phyloP scores from a whole-genome alignment of 1,284 basidiomycete species.

The Ustilago vetiveriae region DNA sequence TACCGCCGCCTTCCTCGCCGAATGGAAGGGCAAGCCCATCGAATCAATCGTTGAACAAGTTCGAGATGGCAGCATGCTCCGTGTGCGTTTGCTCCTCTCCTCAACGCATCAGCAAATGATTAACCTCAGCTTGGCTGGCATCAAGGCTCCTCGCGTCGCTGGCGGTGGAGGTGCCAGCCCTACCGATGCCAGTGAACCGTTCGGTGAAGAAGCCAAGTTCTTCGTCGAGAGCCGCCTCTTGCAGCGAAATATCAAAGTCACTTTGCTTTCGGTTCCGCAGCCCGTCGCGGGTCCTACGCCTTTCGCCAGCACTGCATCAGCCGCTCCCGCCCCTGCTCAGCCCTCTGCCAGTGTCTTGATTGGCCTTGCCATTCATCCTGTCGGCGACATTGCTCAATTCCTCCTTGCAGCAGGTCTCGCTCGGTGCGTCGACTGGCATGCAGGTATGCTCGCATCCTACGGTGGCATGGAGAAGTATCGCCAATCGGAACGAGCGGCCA shows the following conservation, averaged over 20 bases:
- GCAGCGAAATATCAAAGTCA: constrained; percentile 85
- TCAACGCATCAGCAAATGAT: constrained; percentile 86
- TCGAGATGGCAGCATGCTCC: constrained; percentile 88
- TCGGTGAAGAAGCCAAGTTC: constrained; percentile 79
- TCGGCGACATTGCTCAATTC: constrained; percentile 92
- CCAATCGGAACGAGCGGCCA: constrained; percentile 82
- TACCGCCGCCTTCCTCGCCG: constrained; percentile 84
- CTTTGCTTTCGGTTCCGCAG: constrained; percentile 83
- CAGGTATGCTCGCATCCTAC: constrained; percentile 83
- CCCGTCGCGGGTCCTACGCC: constrained; percentile 75
- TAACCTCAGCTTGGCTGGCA: constrained; percentile 70
- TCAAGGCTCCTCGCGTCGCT: constrained; percentile 57
- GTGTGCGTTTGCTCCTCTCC: constrained; percentile 86
- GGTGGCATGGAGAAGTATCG: constrained; percentile 73
- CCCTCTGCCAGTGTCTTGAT: constrained; percentile 79
- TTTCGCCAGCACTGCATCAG: constrained; percentile 71
- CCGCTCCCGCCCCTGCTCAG: constrained; percentile 70
- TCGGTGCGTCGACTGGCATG: constrained; percentile 95
- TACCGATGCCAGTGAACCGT: constrained; percentile 51
- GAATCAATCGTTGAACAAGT: constrained; percentile 93
- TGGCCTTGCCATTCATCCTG: constrained; percentile 89
- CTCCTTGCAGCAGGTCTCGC: constrained; percentile 86
- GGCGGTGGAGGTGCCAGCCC: constrained; percentile 56
- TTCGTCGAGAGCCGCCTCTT: constrained; percentile 92
- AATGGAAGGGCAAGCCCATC: constrained; percentile 88